Evolutionary conservation across 1,284 basidiomycete species (phyloP).

Genomic region (Agroathelia rolfsii): DNA sequence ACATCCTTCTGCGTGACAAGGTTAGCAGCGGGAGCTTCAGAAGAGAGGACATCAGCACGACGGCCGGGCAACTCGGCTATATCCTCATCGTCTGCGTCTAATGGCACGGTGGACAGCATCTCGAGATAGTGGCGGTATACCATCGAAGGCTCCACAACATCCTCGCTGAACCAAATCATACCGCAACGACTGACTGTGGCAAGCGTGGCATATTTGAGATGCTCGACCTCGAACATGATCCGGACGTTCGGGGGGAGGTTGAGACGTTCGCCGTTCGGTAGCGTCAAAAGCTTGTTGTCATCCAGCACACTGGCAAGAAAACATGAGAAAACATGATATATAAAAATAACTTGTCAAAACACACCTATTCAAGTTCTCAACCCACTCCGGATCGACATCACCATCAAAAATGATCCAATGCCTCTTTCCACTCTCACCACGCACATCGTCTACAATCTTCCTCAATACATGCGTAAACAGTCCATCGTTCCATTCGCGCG

Average conservation of each 20-base stretch:
- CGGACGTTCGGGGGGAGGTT: slow-evolving; percentile 95
- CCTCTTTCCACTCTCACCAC: slow-evolving; percentile 92
- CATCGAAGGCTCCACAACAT: slow-evolving; percentile 87
- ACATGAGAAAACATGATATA: slow-evolving; percentile 9
- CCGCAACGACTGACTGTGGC: slow-evolving; percentile 99
- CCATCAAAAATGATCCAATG: slow-evolving; percentile 99
- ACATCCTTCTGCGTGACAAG: slow-evolving; percentile 78
- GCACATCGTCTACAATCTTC: slow-evolving; percentile 97
- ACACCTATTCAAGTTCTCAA: slow-evolving; percentile 97
- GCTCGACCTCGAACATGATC: slow-evolving; percentile 99
- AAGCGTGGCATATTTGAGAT: slow-evolving; percentile 92
- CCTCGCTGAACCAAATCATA: slow-evolving; percentile 99
- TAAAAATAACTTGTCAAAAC: slow-evolving; percentile 15
- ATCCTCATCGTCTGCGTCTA: slow-evolving; percentile 91
- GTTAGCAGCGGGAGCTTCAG: slow-evolving; percentile 45
- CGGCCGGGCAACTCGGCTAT: slow-evolving; percentile 49
- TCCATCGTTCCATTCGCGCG: slow-evolving; percentile 99
- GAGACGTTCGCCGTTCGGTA: slow-evolving; percentile 97
- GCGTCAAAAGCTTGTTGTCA: slow-evolving; percentile 95
- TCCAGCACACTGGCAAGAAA: slow-evolving; percentile 74
- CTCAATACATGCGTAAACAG: slow-evolving; percentile 96
- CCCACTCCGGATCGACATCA: slow-evolving; percentile 99
- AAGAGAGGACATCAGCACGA: slow-evolving; percentile 39
- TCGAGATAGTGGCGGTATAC: slow-evolving; percentile 85
- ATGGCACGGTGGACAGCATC: slow-evolving; percentile 64